Percentiles rank a stretch among this genome's conserved stretches.
Conservation (phyloP, 306 rosid genomes). For the Quercus parvula region DNA sequence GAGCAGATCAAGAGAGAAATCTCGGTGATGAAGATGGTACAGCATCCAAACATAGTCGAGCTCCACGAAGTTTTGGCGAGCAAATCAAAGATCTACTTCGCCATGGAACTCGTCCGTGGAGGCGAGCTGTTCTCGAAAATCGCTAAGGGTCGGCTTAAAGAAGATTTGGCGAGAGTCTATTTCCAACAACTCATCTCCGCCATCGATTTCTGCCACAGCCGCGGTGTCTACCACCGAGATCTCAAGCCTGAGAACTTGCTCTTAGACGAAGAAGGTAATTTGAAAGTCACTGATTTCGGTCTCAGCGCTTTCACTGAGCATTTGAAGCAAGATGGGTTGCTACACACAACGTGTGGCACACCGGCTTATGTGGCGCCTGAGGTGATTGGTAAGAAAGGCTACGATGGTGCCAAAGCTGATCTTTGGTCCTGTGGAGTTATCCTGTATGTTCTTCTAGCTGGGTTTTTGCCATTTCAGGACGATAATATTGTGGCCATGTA, state of each 20-base stretch:
- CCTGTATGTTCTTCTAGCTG: constrained; percentile 88
- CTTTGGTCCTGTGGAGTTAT: constrained; percentile 95
- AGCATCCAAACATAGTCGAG: constrained; percentile 73
- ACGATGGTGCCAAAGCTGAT: constrained; percentile 92
- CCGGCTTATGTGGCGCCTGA: constrained; percentile 98
- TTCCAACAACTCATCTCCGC: constrained; percentile 92
- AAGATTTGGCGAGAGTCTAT: constrained; percentile 67
- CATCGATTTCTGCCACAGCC: constrained; percentile 91
- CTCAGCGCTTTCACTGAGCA: constrained; percentile 75
- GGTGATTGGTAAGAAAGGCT: constrained; percentile 79
- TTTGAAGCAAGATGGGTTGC: constrained; percentile 58
- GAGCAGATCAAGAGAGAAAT: constrained; percentile 93
- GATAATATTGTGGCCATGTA: constrained; percentile 81
- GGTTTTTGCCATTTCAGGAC: constrained; percentile 82
- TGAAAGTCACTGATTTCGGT: constrained; percentile 89
- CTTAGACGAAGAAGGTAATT: constrained; percentile 66
- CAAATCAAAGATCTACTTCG: constrained; percentile 85
- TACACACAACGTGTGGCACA: constrained; percentile 92
- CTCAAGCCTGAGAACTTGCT: constrained; percentile 92
- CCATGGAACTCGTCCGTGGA: constrained; percentile 89
- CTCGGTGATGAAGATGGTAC: constrained; percentile 90
- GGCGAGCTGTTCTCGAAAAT: constrained; percentile 89
- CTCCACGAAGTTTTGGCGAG: constrained; percentile 92
- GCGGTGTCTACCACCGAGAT: constrained; percentile 94
- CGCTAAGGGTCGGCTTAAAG: constrained; percentile 61